A percentile compares a stretch with the other conserved stretches of the same genome.
Conservation (phyloP, 257 asterid species). For the Galeopsis tetrahit region DNA sequence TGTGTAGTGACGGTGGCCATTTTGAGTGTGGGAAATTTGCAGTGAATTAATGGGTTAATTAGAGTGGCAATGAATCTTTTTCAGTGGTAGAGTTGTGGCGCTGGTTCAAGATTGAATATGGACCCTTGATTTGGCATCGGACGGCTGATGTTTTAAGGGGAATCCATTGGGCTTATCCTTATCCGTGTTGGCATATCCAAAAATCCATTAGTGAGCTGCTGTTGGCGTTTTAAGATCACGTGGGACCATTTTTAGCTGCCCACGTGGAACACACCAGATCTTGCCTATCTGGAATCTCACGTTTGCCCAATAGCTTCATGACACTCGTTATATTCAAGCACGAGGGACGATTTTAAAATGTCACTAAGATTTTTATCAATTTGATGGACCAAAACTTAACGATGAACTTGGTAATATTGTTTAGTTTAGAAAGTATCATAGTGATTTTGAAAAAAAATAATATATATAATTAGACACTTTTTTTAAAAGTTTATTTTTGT, state of each 20-base stretch:
- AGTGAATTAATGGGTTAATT: slow-evolving; percentile 13
- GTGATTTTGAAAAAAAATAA: too few species aligned
- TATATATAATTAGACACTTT: too few species aligned
- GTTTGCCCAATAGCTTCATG: background rate
- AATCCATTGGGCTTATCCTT: slow-evolving; percentile 62
- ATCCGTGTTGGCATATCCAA: slow-evolving; percentile 63
- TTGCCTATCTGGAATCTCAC: background rate
- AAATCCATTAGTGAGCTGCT: slow-evolving; percentile 56
- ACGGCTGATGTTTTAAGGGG: slow-evolving; percentile 57
- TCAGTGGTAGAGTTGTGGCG: slow-evolving; percentile 50
- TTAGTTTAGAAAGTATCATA: too few species aligned
- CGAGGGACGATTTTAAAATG: background rate
- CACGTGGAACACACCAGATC: slow-evolving; percentile 28
- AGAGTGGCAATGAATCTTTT: slow-evolving; percentile 34
- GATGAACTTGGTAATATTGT: too few species aligned
- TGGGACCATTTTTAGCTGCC: slow-evolving; percentile 29
- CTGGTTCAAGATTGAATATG: slow-evolving; percentile 38
- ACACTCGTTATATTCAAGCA: slow-evolving; percentile 6
- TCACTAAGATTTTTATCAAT: too few species aligned
- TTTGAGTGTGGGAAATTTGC: background rate
- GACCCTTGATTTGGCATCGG: slow-evolving; percentile 42
- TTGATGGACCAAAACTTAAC: too few species aligned
- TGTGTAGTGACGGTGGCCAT: slow-evolving; percentile 87
- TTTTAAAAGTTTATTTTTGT: too few species aligned
- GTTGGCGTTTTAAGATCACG: slow-evolving; percentile 60